phyloP scores from a whole-genome alignment of 2,329 filamentous ascomycete species.

The Plenodomus biglobosus region DNA sequence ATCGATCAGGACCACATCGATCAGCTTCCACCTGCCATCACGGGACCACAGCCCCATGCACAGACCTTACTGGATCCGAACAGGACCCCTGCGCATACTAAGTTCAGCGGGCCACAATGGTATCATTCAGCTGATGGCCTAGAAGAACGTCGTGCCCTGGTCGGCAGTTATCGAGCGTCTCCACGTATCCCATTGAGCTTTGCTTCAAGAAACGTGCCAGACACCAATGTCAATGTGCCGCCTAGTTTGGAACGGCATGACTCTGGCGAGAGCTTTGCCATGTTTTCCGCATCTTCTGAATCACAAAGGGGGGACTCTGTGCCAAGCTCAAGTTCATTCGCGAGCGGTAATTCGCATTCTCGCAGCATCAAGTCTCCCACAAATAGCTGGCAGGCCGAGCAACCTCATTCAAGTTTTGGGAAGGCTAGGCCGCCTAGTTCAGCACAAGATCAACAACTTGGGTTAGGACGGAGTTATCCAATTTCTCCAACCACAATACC shows the following conservation, averaged over 20 bases:
- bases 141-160: conserved; percentile 42
- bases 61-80: conserved; percentile 5
- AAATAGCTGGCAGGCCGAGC: conserved; percentile 29
- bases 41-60: conserved; percentile 20
- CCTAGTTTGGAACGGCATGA: conserved; percentile 53
- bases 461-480: conserved; percentile 24
- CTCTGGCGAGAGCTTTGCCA: conserved; percentile 63
- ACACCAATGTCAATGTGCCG: conserved; percentile 38
- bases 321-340: conserved; percentile 55
- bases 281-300: conserved; percentile 64
- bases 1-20: conserved; percentile 43
- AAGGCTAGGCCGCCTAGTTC: conserved; percentile 11
- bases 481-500: conserved; percentile 35
- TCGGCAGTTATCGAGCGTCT: conserved; percentile 51
- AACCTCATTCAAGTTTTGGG: conserved; percentile 40
- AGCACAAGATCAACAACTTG: conserved; percentile 7
- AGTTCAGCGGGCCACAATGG: conserved; percentile 38
- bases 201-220: conserved; percentile 47
- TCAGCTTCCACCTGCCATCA: conserved; percentile 40
- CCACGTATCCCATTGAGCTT: conserved; percentile 55
- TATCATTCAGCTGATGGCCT: conserved; percentile 38
- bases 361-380: conserved; percentile 29
- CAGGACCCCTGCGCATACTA: conserved; percentile 13
- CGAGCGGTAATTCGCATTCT: conserved; percentile 35
- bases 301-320: conserved; percentile 57